These are phyloP conservation scores for Gamsiella multidivaricata DNA, from an alignment of 192 early-diverging fungal genomes.

Conservation along the genomic window DNA sequence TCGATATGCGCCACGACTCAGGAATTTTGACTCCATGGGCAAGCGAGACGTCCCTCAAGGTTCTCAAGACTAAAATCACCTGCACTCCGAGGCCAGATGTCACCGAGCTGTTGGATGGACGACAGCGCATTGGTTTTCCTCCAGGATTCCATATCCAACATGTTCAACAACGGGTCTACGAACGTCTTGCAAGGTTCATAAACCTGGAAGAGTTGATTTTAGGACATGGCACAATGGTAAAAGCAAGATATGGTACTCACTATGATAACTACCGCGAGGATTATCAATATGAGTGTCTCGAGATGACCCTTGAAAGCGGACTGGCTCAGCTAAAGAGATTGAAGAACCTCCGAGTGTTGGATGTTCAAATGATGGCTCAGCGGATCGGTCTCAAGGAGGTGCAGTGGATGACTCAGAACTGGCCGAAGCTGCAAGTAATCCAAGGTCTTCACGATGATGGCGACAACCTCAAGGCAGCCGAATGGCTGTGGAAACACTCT, in stretches of 20 bases:
- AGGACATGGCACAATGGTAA: slow-evolving; percentile 1
- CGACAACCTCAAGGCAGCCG: slow-evolving; percentile 2
- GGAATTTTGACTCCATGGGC: slow-evolving; percentile 4
- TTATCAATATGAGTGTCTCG: not conserved
- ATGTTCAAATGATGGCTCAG: slow-evolving; percentile 5
- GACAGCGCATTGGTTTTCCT: not conserved
- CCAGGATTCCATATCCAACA: not conserved
- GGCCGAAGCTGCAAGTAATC: slow-evolving; percentile 7
- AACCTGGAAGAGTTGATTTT: slow-evolving; percentile 13
- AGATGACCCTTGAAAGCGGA: slow-evolving; percentile 21
- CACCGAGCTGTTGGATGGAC: slow-evolving; percentile 6
- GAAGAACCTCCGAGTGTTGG: slow-evolving; percentile 5
- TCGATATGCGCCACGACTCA: not conserved
- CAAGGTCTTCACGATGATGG: slow-evolving; percentile 4
- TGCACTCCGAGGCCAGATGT: slow-evolving; percentile 13
- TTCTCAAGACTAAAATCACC: slow-evolving; percentile 9
- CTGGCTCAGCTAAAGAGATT: slow-evolving; percentile 2
- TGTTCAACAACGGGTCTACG: slow-evolving; percentile 11
- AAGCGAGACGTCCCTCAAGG: slow-evolving; percentile 5
- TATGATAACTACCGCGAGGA: not conserved
- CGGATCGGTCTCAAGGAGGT: slow-evolving; percentile 5
- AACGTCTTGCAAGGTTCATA: slow-evolving; percentile 12
- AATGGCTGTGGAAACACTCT: slow-evolving; percentile 14
- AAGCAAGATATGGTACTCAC: not conserved
- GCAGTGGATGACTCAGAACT: slow-evolving; percentile 6